These are phyloP conservation scores for Penicillium nucicola DNA, from an alignment of 495 filamentous ascomycete species.

Conservation along the genomic window DNA sequence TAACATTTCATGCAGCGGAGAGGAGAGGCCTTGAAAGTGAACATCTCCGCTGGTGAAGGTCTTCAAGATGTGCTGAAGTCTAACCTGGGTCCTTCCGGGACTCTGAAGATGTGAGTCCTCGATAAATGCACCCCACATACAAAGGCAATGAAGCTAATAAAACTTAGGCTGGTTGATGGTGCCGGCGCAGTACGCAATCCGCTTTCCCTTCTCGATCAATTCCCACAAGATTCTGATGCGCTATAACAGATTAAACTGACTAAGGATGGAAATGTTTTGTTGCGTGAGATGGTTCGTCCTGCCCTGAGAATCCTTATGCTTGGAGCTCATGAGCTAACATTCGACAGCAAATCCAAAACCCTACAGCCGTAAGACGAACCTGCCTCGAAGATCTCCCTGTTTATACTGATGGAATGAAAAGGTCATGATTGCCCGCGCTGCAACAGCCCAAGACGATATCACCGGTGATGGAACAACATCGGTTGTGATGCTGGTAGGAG, in stretches of 20 bases:
- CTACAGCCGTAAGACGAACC: slow-evolving; percentile 65
- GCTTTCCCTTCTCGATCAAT: slow-evolving; percentile 9
- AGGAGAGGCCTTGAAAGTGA: slow-evolving; percentile 92
- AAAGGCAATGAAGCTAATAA: slow-evolving; percentile 26
- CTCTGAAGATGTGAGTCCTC: slow-evolving; percentile 82
- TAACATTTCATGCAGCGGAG: slow-evolving; percentile 65
- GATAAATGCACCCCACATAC: neutral
- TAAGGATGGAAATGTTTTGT: slow-evolving; percentile 94
- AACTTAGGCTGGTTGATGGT: slow-evolving; percentile 84
- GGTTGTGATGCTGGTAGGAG: slow-evolving; percentile 91
- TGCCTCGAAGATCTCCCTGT: slow-evolving; percentile 8
- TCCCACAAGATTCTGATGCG: slow-evolving; percentile 11
- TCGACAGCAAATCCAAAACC: slow-evolving; percentile 72
- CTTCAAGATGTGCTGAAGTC: slow-evolving; percentile 95
- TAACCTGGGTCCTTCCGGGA: slow-evolving; percentile 90
- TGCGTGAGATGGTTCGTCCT: slow-evolving; percentile 86
- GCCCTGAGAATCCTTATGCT: neutral
- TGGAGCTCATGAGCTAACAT: slow-evolving; percentile 31
- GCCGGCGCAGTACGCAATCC: slow-evolving; percentile 72
- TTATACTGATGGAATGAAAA: slow-evolving; percentile 33
- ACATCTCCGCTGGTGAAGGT: slow-evolving; percentile 94
- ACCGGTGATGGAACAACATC: slow-evolving; percentile 97
- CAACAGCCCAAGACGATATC: slow-evolving; percentile 97
- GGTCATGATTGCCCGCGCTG: slow-evolving; percentile 97
- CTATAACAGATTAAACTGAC: slow-evolving; percentile 87